Evolutionary conservation across 441 rosid genomes (phyloP).

Genomic region (Gossypium trilobum): DNA sequence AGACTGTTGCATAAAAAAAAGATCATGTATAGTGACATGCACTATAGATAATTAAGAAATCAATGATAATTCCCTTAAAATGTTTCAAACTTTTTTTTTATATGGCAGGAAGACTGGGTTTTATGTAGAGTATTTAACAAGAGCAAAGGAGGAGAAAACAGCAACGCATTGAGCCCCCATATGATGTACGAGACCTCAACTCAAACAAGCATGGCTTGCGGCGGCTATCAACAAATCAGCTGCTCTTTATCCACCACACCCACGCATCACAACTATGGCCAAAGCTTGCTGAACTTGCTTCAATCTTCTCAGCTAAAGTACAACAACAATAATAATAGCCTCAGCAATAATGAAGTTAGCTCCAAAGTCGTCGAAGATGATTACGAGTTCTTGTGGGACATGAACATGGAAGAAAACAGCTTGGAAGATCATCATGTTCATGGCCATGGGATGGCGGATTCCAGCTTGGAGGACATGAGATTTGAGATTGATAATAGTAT

Average conservation of each 20-base stretch:
- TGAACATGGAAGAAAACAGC: slow-evolving; percentile 38
- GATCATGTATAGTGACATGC: neutral
- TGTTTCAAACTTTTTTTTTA: neutral
- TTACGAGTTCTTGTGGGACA: slow-evolving; percentile 51
- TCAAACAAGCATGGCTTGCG: neutral
- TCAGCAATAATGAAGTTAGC: slow-evolving; percentile 17
- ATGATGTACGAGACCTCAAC: slow-evolving; percentile 30
- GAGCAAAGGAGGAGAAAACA: slow-evolving; percentile 33
- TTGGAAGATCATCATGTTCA: slow-evolving; percentile 26
- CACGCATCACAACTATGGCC: slow-evolving; percentile 22
- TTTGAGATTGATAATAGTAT: slow-evolving; percentile 40
- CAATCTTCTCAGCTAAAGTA: slow-evolving; percentile 23
- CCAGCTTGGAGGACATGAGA: slow-evolving; percentile 45
- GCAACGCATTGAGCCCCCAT: slow-evolving; percentile 17
- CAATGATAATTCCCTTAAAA: no score
- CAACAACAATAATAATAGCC: neutral
- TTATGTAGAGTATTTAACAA: slow-evolving; percentile 80
- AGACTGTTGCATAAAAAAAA: neutral
- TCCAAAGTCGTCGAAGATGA: slow-evolving; percentile 33
- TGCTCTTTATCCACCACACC: slow-evolving; percentile 25
- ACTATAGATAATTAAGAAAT: neutral
- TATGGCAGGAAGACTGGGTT: slow-evolving; percentile 86
- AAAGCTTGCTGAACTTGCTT: slow-evolving; percentile 36
- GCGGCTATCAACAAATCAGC: neutral
- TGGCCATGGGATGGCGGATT: slow-evolving; percentile 31